Base-by-base conservation (phyloP, 805 yeast genomes). In the Hyphopichia homilentoma region DNA sequence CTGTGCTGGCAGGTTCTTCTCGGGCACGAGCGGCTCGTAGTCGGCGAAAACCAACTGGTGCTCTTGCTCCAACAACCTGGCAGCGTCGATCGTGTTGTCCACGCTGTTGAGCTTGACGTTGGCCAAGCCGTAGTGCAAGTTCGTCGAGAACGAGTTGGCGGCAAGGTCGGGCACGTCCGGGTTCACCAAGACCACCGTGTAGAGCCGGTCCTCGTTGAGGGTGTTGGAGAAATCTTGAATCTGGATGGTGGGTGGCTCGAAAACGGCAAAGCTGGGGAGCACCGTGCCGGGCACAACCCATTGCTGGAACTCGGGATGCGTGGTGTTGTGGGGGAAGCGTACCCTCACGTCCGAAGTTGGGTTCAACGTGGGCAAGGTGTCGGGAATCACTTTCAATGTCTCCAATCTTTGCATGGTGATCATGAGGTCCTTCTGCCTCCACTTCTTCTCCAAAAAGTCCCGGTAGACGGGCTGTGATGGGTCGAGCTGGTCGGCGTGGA, bases 321-420 rank as follows among this genome's bases (percentile, higher is more conserved):
- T 46, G 6, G 11, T 18, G 40, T 77, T 78, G 50, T 80, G 84
- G 4, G 88, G 81, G 52, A 89, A 89, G 59, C 78, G 79, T 27
- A 93, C 50, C 27, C 75, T 68, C 5, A 90, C 84, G 32, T 84
- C 87, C 12, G 77, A 90, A 41, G 70, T 63, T 13, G 97, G 97
- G 7, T 74, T 80, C 36, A 93, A 59, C 2, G 97, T 88, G 17
- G 97, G 93, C 57, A 93, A 54, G 3, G 97, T 89, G 54, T 93
- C 98, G 11, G 98, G 98, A 38, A 93, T 84, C 26, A 86, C 86
- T 26, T 73, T 74, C 45, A 87, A 64, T 35, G 83, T 79, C 62
- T 93, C 98, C 33, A 93, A 61, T 65, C 97, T 79, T 65, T 93
- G 97, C 93, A 93, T 86, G 33, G 81, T 66, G 32, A 86, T 53